Conservation (phyloP, 2,329 filamentous ascomycete genomes). For the Blastomyces gilchristii region DNA sequence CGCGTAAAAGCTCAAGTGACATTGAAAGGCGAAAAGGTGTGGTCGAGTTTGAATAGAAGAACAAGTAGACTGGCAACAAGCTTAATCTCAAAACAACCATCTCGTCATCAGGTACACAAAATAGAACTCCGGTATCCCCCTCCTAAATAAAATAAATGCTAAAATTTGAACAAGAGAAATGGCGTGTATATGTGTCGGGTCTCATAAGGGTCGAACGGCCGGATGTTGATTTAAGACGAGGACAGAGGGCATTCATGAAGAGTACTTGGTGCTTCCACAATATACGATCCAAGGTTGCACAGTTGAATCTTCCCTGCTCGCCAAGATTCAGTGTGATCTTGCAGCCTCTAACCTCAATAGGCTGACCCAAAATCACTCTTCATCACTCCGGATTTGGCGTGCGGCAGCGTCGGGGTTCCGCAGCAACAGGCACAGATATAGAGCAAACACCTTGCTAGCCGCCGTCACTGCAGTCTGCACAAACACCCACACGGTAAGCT, state of each 20-base stretch:
- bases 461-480: slow-evolving; percentile 18
- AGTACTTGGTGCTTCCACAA: neutral
- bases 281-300: no score
- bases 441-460: slow-evolving; percentile 22
- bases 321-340: neutral
- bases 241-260: neutral
- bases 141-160: neutral
- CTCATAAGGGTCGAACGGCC: neutral
- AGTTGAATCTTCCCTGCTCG: no score
- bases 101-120: neutral
- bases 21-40: neutral
- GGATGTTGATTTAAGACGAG: neutral
- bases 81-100: neutral
- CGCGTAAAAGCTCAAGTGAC: neutral
- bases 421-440: slow-evolving; percentile 12
- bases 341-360: neutral
- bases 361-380: neutral
- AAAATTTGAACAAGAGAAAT: neutral
- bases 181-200: neutral
- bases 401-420: neutral
- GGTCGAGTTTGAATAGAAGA: neutral
- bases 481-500: slow-evolving; percentile 25
- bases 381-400: neutral
- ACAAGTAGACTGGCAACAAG: neutral
- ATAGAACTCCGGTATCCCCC: neutral